Base-by-base conservation (phyloP, 768 basidiomycete genomes). In the Mycena chlorophos region DNA sequence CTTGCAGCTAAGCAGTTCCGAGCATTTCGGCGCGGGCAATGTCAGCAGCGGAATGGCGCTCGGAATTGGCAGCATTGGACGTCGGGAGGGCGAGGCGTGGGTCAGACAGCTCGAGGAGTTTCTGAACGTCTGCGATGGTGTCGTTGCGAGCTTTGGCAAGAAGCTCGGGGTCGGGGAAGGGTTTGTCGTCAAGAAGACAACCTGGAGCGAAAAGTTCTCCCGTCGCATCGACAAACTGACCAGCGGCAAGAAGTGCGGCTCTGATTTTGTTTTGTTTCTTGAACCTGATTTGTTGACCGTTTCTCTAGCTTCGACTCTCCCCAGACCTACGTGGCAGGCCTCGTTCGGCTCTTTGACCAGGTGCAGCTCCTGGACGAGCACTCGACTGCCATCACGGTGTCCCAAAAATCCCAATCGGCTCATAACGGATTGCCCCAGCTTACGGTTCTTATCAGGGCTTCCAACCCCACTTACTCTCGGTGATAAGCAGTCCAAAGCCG, bases 81-180 rank as follows among this genome's bases (percentile, higher is more conserved):
- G 81, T 65, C 88, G 85, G 66, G 89, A 91, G 70, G 90, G 85
- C 13, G 88, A 92, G 64, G 76, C 77, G 19, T 94, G 92, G 91
- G 69, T 88, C 43, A 63, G 77, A 50, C 89, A 86, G 66, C 75
- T 94, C 39, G 91, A 94, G 52, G 90, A 92, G 22, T 92, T 91
- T 67, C 87, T 85, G 16, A 76, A 72, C 16, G 80, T 89, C 34
- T 92, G 91, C 66, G 91, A 92, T 61, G 84, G 83, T 37, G 84
- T 94, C 34, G 88, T 89, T 38, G 81, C 82, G 40, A 87, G 85
- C 67, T 88, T 94, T 68, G 89, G 88, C 54, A 92, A 89, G 76
- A 94, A 95, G 71, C 76, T 95, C 22, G 88, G 91, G 12, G 87
- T 91, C 45, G 91, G 92, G 20, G 94, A 94, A 70, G 89, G 91